Conservation (phyloP, 768 basidiomycete genomes). For the Tulasnella sp. region DNA sequence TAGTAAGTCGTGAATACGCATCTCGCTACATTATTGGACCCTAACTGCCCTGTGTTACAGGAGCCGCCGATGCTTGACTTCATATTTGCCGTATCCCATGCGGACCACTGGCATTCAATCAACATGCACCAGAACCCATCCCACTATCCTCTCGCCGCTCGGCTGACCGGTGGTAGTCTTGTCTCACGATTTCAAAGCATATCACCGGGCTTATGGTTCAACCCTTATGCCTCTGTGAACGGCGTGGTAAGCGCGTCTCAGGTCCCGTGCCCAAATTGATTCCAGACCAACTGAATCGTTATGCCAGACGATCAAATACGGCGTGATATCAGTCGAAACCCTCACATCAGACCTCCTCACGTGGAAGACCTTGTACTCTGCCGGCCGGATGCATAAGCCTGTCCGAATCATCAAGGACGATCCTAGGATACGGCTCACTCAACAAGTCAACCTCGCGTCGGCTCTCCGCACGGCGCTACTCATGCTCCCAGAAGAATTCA, state of each 20-base stretch:
- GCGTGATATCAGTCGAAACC: slow-evolving; percentile 82
- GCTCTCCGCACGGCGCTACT: slow-evolving; percentile 86
- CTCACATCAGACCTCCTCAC: slow-evolving; percentile 83
- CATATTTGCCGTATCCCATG: slow-evolving; percentile 89
- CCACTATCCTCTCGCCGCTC: slow-evolving; percentile 86
- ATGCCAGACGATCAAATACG: slow-evolving; percentile 84
- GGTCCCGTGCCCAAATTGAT: slow-evolving; percentile 23
- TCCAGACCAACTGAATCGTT: slow-evolving; percentile 3
- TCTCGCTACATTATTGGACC: neutral
- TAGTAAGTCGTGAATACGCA: slow-evolving; percentile 9
- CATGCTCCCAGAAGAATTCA: slow-evolving; percentile 70
- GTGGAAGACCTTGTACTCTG: slow-evolving; percentile 88
- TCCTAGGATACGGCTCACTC: slow-evolving; percentile 80
- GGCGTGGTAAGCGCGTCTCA: slow-evolving; percentile 53
- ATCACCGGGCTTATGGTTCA: slow-evolving; percentile 91
- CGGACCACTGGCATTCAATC: slow-evolving; percentile 88
- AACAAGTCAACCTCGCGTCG: slow-evolving; percentile 87
- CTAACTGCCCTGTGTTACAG: slow-evolving; percentile 15
- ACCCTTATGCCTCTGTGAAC: slow-evolving; percentile 73
- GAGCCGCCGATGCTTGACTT: slow-evolving; percentile 84
- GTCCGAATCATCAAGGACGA: slow-evolving; percentile 88
- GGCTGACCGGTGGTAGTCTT: slow-evolving; percentile 71
- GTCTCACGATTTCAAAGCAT: slow-evolving; percentile 68
- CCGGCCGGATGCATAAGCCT: slow-evolving; percentile 96
- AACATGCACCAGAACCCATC: slow-evolving; percentile 87